These are phyloP conservation scores for Hypoxylon lienhwacheense DNA, from an alignment of 495 filamentous ascomycete species.

Conservation along the genomic window DNA sequence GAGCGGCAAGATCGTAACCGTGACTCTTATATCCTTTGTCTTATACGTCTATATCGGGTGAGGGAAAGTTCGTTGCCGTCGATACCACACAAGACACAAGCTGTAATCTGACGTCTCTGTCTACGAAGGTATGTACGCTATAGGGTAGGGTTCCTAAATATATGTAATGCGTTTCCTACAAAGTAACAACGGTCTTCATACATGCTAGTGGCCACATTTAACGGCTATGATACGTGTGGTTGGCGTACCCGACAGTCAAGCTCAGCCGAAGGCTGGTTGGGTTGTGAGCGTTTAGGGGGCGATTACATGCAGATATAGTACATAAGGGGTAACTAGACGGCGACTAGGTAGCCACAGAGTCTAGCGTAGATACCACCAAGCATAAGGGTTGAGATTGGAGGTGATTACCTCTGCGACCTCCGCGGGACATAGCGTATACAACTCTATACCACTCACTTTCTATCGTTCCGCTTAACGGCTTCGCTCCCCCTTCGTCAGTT, in stretches of 20 bases:
- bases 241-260: conserved; percentile 4
- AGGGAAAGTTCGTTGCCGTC: conserved; percentile 4
- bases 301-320: too few species aligned
- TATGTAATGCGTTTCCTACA: neutral
- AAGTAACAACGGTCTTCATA: neutral
- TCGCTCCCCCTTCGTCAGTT: too few species aligned
- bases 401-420: neutral
- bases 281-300: neutral
- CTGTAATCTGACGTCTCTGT: neutral
- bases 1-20: neutral
- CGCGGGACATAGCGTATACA: neutral
- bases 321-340: neutral
- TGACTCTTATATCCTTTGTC: neutral
- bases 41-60: neutral
- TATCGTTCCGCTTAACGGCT: neutral
- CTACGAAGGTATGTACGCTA: neutral
- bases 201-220: neutral
- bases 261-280: neutral
- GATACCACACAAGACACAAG: neutral
- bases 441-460: neutral
- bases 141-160: too few species aligned
- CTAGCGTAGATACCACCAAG: neutral
- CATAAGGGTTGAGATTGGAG: neutral
- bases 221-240: neutral
- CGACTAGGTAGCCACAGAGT: neutral